A percentile compares a stretch with the other conserved stretches of the same genome.
Evolutionary conservation across 2,329 filamentous ascomycete genomes (phyloP).

Genomic region (Diaporthe ampelina): DNA sequence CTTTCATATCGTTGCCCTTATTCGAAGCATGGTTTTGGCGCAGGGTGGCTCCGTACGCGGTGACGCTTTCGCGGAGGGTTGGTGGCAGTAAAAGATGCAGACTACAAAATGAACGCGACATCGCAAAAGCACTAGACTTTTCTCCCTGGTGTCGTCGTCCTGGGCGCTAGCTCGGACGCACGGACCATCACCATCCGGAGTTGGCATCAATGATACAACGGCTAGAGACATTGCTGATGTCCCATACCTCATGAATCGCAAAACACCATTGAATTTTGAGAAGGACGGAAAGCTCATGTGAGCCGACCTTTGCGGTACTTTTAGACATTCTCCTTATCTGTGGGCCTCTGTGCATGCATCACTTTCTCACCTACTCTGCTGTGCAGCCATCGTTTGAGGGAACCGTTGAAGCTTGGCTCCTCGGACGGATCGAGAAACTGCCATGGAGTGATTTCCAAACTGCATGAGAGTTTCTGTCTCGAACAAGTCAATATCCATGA

Average conservation of each 20-base stretch:
- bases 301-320: neutral
- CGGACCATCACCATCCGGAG: neutral
- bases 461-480: neutral
- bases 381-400: too few relatives aligned
- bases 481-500: too few relatives aligned
- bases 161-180: neutral
- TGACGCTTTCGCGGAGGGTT: neutral
- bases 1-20: constrained; percentile 36
- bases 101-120: neutral
- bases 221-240: too few relatives aligned
- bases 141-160: neutral
- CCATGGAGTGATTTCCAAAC: neutral
- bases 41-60: neutral
- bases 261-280: too few relatives aligned
- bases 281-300: neutral
- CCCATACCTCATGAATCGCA: too few relatives aligned
- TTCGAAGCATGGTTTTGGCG: constrained; percentile 21
- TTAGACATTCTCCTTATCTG: neutral
- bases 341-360: too few relatives aligned
- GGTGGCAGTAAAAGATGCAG: neutral
- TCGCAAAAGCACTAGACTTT: constrained; percentile 21
- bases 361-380: too few relatives aligned
- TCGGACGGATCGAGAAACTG: too few relatives aligned
- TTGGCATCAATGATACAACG: too few relatives aligned
- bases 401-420: too few relatives aligned